Percentiles rank a stretch among this genome's conserved stretches.
These are phyloP conservation scores for Kingdonia uniflora DNA, from an alignment of 164 flowering plant species.

Conservation along the genomic window DNA sequence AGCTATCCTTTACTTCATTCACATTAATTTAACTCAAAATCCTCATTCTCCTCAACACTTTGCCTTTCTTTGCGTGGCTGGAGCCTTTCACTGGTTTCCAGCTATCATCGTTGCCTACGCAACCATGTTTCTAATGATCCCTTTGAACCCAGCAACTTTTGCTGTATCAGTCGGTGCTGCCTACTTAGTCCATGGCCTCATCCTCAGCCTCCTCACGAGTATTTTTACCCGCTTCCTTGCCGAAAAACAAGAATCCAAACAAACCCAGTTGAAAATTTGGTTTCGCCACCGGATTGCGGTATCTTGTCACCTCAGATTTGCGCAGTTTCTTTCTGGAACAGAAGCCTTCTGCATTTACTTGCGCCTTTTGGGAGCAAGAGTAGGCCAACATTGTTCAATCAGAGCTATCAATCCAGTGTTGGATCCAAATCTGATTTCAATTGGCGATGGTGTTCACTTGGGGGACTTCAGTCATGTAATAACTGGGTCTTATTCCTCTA, in stretches of 20 bases:
- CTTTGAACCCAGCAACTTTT: conserved; percentile 29
- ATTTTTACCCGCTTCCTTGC: conserved; percentile 19
- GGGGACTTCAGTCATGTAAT: conserved; percentile 68
- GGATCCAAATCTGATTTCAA: conserved; percentile 37
- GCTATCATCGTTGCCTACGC: conserved; percentile 37
- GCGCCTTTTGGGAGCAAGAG: conserved; percentile 50
- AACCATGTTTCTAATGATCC: conserved; percentile 19
- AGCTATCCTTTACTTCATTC: conserved; percentile 38
- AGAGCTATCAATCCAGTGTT: conserved; percentile 63
- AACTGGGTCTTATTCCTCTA: conserved; percentile 40
- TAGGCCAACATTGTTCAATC: conserved; percentile 61
- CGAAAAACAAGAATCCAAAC: conserved; percentile 17
- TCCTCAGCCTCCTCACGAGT: conserved; percentile 39
- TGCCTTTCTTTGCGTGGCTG: conserved; percentile 45
- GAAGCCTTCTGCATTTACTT: conserved; percentile 69
- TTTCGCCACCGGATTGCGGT: conserved; percentile 34
- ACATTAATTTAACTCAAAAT: conserved; percentile 22
- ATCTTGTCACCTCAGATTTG: conserved; percentile 57
- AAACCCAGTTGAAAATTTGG: conserved; percentile 33
- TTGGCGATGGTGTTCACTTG: conserved; percentile 57
- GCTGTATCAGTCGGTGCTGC: conserved; percentile 28
- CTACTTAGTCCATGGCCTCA: conserved; percentile 48
- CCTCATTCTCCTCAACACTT: conserved; percentile 31
- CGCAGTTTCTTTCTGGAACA: conserved; percentile 62
- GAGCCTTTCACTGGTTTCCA: conserved; percentile 70